Percentiles rank a stretch among this genome's conserved stretches.
Conservation (phyloP, 352 stramenopile genomes). For the Globisporangium carolinianum region DNA sequence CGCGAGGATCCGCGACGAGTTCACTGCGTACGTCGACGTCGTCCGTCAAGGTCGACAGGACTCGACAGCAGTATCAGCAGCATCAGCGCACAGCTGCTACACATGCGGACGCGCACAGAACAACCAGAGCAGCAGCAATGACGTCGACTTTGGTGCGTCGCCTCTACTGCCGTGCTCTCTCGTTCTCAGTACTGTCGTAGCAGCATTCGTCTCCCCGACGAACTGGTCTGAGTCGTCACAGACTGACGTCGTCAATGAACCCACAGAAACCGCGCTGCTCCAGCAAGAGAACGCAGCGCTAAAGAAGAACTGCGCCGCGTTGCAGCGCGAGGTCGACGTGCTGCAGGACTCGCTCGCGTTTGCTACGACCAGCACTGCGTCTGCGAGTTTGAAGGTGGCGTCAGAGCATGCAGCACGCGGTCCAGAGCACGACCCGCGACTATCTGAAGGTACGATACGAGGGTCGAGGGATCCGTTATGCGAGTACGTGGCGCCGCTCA, state of each 20-base stretch:
- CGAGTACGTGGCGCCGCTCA: too few relatives aligned
- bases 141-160: constrained; percentile 17
- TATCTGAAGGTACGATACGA: constrained; percentile 10
- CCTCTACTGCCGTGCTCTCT: background rate
- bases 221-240: background rate
- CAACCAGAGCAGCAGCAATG: constrained; percentile 14
- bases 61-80: background rate
- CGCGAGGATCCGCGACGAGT: constrained; percentile 53
- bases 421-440: constrained; percentile 4
- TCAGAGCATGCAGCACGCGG: background rate
- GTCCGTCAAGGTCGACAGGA: constrained; percentile 16
- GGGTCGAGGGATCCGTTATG: background rate
- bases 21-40: constrained; percentile 39
- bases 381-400: background rate
- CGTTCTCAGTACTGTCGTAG: background rate
- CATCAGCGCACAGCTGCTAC: background rate
- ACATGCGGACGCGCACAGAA: background rate
- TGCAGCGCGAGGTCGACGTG: constrained; percentile 46
- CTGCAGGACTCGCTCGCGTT: constrained; percentile 30
- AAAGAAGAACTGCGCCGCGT: constrained; percentile 36
- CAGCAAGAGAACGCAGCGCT: constrained; percentile 49
- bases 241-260: too few relatives aligned
- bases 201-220: background rate
- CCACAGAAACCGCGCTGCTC: constrained; percentile 35
- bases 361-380: constrained; percentile 1